Conservation (phyloP, 1,139 yeast genomes). For the Kodamaea alishanica region DNA sequence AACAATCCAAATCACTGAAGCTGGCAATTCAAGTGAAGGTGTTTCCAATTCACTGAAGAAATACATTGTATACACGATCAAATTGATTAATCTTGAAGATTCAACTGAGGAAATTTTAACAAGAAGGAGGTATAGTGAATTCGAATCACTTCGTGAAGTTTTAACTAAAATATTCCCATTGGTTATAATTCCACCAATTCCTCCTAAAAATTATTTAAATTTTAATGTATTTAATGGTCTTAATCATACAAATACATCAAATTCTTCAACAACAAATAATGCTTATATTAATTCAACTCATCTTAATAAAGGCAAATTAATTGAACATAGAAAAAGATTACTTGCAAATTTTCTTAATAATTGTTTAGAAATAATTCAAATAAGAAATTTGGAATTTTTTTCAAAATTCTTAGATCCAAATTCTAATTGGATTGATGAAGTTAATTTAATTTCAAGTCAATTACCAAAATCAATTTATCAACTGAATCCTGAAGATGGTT, state of each 20-base stretch:
- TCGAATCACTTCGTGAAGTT: conserved; percentile 73
- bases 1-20: conserved; percentile 61
- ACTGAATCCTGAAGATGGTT: conserved; percentile 56
- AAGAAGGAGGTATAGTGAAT: conserved; percentile 85
- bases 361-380: conserved; percentile 56
- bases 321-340: conserved; percentile 71
- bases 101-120: conserved; percentile 53
- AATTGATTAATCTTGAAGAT: conserved; percentile 35
- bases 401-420: conserved; percentile 81
- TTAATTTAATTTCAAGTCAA: conserved; percentile 34
- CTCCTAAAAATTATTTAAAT: conserved; percentile 71
- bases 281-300: conserved; percentile 43
- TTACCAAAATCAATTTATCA: conserved; percentile 41
- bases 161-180: conserved; percentile 77
- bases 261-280: conserved; percentile 6
- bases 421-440: conserved; percentile 68
- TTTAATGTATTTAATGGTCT: conserved; percentile 36
- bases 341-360: conserved; percentile 74
- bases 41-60: conserved; percentile 54
- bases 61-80: conserved; percentile 78
- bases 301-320: conserved; percentile 36
- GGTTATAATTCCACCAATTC: conserved; percentile 85
- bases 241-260: conserved; percentile 5
- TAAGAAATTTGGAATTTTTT: conserved; percentile 61
- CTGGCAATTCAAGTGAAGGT: conserved; percentile 76